Percentiles rank a stretch among this genome's conserved stretches.
Evolutionary conservation across 225 moss, liverwort and hornwort genomes (phyloP).

Genomic region (Pleurozium schreberi): DNA sequence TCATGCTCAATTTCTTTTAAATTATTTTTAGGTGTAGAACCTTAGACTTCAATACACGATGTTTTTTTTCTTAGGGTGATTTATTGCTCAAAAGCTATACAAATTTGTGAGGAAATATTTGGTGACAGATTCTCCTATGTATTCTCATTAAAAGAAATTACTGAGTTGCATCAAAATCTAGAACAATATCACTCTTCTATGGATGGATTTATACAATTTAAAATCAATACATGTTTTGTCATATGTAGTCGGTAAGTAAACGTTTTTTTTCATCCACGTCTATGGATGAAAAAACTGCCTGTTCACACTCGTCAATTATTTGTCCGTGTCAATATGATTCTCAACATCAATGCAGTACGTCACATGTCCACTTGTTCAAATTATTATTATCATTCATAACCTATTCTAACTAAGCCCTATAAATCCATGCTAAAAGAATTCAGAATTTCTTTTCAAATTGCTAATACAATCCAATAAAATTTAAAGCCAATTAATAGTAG

Average conservation of each 20-base stretch:
- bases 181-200: no score
- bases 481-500: not conserved
- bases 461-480: rapidly evolving
- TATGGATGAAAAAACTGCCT: not conserved
- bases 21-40: no score
- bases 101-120: not conserved
- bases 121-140: rapidly evolving
- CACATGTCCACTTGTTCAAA: not conserved
- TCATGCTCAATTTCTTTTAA: not conserved
- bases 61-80: rapidly evolving
- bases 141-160: not conserved
- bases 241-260: no score
- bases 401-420: rapidly evolving
- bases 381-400: not conserved
- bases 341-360: not conserved
- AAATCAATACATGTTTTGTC: not conserved
- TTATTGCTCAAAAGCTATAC: not conserved
- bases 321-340: not conserved
- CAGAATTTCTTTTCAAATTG: not conserved
- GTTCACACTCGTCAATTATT: not conserved
- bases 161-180: not conserved
- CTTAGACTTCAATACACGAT: not conserved
- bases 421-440: not conserved
- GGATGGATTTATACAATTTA: not conserved
- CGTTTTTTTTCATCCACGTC: not conserved